Percentiles rank a stretch among this genome's conserved stretches.
These are phyloP conservation scores for Microcos paniculata DNA, from an alignment of 345 rosid genomes.

Conservation along the genomic window DNA sequence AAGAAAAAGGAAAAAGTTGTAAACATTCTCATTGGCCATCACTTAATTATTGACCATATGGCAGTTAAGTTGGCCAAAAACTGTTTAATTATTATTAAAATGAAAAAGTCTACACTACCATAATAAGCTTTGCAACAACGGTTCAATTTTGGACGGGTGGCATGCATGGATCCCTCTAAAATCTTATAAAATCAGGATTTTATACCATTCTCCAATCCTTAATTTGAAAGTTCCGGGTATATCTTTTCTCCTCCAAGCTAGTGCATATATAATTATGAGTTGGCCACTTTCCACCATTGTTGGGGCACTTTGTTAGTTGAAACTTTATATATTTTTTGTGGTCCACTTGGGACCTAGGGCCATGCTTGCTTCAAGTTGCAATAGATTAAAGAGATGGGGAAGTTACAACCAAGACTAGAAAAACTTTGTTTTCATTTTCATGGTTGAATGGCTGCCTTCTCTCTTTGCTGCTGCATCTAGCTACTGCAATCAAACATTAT, in stretches of 20 bases:
- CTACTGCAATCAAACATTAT: neutral
- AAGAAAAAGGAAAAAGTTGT: too few relatives aligned
- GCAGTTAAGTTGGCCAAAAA: too few relatives aligned
- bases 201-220: neutral
- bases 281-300: neutral
- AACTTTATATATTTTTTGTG: neutral
- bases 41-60: neutral
- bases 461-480: neutral
- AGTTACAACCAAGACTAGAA: neutral
- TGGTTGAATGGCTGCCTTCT: neutral
- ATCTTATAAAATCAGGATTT: too few relatives aligned
- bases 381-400: neutral
- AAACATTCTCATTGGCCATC: neutral
- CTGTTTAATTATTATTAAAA: too few relatives aligned
- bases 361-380: neutral
- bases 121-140: neutral
- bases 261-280: neutral
- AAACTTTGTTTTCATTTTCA: too few relatives aligned
- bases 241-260: neutral
- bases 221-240: neutral
- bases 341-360: neutral
- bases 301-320: neutral
- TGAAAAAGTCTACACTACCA: too few relatives aligned
- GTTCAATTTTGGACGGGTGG: neutral
- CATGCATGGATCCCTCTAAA: neutral